phyloP scores from a whole-genome alignment of 768 basidiomycete genomes.

The Kwoniella shandongensis region DNA sequence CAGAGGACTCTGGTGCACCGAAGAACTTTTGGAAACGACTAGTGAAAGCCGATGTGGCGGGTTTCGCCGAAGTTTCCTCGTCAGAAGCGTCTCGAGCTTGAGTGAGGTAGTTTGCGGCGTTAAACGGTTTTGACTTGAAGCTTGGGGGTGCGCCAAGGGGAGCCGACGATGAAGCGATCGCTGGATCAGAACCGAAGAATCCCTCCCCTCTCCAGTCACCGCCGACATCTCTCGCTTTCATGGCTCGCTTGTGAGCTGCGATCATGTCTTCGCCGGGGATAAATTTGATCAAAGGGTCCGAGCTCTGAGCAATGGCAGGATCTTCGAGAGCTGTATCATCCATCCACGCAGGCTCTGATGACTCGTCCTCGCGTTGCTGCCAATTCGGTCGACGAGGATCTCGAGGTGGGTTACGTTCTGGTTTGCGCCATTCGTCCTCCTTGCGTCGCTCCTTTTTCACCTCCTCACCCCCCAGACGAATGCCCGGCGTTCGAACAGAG shows the following conservation, averaged over 20 bases:
- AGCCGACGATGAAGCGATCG: slow-evolving; percentile 11
- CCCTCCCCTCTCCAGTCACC: slow-evolving; percentile 20
- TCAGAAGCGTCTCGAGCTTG: slow-evolving; percentile 23
- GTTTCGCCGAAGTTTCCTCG: slow-evolving; percentile 7
- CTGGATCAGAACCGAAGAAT: slow-evolving; percentile 25
- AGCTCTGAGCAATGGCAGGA: slow-evolving; percentile 18
- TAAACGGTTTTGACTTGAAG: slow-evolving; percentile 34
- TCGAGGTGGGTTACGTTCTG: slow-evolving; percentile 1
- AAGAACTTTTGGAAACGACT: slow-evolving; percentile 49
- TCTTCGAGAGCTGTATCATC: slow-evolving; percentile 24
- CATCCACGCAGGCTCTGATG: slow-evolving; percentile 44
- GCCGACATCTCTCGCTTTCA: slow-evolving; percentile 28
- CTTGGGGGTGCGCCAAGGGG: slow-evolving; percentile 13
- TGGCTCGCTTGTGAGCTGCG: slow-evolving; percentile 38
- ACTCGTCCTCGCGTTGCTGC: slow-evolving; percentile 27
- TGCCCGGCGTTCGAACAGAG: slow-evolving; percentile 12
- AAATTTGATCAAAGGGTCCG: slow-evolving; percentile 36
- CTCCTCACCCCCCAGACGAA: slow-evolving; percentile 22
- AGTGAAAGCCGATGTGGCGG: slow-evolving; percentile 13
- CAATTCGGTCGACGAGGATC: slow-evolving; percentile 9
- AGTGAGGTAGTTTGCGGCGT: slow-evolving; percentile 42
- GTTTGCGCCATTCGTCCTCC: slow-evolving; percentile 18
- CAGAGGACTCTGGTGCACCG: slow-evolving; percentile 9
- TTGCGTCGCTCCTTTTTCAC: slow-evolving; percentile 14
- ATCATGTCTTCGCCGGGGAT: slow-evolving; percentile 48